Evolutionary conservation across 495 filamentous ascomycete genomes (phyloP), one percentile per base, ranked within the genome.

Genomic region (Tetracladium setigerum): DNA sequence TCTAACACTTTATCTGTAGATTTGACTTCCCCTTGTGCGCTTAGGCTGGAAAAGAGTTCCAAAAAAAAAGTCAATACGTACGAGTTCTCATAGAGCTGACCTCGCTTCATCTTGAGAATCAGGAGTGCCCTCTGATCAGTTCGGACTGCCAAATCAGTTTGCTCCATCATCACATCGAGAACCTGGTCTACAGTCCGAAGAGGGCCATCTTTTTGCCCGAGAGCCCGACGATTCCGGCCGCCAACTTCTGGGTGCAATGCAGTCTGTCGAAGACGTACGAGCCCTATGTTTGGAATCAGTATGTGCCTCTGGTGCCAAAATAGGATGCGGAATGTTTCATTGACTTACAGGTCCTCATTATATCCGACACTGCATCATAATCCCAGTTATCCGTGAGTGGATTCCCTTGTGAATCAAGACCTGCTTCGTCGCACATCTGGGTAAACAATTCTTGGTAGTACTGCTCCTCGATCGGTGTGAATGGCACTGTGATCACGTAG

Each of bases 381-480:
- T 84, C 66, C 84, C 82, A 89, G 12, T 76, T 68, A 11, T 69
- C 74, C 2, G 38, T 47, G 2, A 77, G 38, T 2, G 87, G 84
- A 9, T 67, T 67, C 0, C 91, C 90, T 9, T 78, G 65, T 10
- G 61, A 48, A 54, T 83, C 74, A 8, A 96, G 59, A 1, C 82
- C 82, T 49, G 77, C 82, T 0, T 77, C 75, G 6, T 74, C 69
- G 35, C 79, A 82, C 76, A 95, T 88, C 57, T 87, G 65, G 30
- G 78, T 71, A 46, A 86, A 87, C 1, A 90, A 58, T 32, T 77
- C 73, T 14, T 70, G 66, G 57, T 98, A 98, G 46, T 89, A 78
- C 57, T 95, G 86, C 54, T 95, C 84, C 58, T 98, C 92, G 14
- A 95, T 73, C 1, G 84, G 74, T 1, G 81, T 87, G 57, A 96